Conservation (phyloP, 2,329 filamentous ascomycete species). For the Alternaria tenuissima region DNA sequence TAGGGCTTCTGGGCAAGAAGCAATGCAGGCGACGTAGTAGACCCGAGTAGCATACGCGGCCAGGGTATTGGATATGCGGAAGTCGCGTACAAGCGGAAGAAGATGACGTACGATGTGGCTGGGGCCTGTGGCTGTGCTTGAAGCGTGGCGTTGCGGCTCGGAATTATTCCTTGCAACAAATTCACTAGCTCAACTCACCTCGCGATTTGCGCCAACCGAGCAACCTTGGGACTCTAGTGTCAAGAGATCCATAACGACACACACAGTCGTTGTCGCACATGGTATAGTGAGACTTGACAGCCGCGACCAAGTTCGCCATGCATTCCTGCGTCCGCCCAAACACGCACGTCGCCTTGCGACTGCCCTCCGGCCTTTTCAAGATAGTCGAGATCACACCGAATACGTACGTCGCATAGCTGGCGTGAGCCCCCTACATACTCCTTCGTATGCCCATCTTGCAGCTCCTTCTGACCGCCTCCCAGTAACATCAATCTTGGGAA, state of each 20-base stretch:
- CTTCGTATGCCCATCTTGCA: not conserved
- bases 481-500: slow-evolving; percentile 90
- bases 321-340: slow-evolving; percentile 60
- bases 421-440: slow-evolving; percentile 38
- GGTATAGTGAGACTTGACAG: slow-evolving; percentile 11
- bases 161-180: slow-evolving; percentile 13
- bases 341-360: slow-evolving; percentile 62
- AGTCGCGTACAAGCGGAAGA: slow-evolving; percentile 18
- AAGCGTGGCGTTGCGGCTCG: not conserved
- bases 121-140: not conserved
- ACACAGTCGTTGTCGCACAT: slow-evolving; percentile 10
- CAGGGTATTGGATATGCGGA: not conserved
- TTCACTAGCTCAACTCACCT: slow-evolving; percentile 13
- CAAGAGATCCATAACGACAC: not conserved
- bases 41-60: slow-evolving; percentile 17
- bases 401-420: slow-evolving; percentile 64
- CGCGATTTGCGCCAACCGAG: not conserved
- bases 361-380: slow-evolving; percentile 66
- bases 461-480: slow-evolving; percentile 17
- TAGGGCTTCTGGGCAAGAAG: not conserved
- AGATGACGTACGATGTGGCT: slow-evolving; percentile 23
- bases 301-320: slow-evolving; percentile 40
- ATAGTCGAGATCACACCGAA: slow-evolving; percentile 68
- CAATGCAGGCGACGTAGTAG: slow-evolving; percentile 2
- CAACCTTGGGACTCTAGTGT: not conserved